These are phyloP conservation scores for Xylaria sp. DNA, from an alignment of 2,329 filamentous ascomycete genomes.

Conservation along the genomic window DNA sequence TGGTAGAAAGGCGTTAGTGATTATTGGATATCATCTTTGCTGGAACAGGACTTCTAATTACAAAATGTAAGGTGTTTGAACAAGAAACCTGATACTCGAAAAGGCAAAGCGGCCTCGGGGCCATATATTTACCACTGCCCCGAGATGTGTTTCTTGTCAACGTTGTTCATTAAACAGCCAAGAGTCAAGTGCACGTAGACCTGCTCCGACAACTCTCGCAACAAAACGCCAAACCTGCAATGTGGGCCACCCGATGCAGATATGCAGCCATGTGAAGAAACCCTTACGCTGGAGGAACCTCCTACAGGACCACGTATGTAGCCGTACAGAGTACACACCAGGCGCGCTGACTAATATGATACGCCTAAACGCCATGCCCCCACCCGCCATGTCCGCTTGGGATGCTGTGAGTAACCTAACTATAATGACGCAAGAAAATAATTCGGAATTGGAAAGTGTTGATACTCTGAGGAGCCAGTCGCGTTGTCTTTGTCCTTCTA, in stretches of 20 bases:
- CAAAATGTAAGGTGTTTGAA: conserved; percentile 29
- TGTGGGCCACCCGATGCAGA: conserved; percentile 37
- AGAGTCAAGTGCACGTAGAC: conserved; percentile 21
- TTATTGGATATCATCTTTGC: conserved; percentile 38
- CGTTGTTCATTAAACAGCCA: conserved; percentile 19
- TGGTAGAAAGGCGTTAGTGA: conserved; percentile 15
- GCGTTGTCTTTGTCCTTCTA: conserved; percentile 48
- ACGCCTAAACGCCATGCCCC: conserved; percentile 53
- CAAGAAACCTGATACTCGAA: conserved; percentile 11
- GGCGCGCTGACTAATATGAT: conserved; percentile 42
- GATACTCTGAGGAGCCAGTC: neutral
- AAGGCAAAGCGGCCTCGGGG: conserved; percentile 13
- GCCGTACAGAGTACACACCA: conserved; percentile 35
- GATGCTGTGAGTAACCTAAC: conserved; percentile 40
- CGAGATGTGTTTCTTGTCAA: conserved; percentile 9
- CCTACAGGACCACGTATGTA: conserved; percentile 32
- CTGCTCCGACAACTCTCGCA: conserved; percentile 21
- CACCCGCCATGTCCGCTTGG: conserved; percentile 44
- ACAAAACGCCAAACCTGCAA: conserved; percentile 33
- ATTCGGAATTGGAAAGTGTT: conserved; percentile 26
- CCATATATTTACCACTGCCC: conserved; percentile 14
- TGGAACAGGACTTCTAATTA: conserved; percentile 39
- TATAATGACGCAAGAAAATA: conserved; percentile 40
- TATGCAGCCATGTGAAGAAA: conserved; percentile 39
- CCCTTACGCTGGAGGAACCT: conserved; percentile 30